Evolutionary conservation across 768 basidiomycete species (phyloP), one percentile per base, ranked within the genome.

Genomic region (Leccinum boreale): DNA sequence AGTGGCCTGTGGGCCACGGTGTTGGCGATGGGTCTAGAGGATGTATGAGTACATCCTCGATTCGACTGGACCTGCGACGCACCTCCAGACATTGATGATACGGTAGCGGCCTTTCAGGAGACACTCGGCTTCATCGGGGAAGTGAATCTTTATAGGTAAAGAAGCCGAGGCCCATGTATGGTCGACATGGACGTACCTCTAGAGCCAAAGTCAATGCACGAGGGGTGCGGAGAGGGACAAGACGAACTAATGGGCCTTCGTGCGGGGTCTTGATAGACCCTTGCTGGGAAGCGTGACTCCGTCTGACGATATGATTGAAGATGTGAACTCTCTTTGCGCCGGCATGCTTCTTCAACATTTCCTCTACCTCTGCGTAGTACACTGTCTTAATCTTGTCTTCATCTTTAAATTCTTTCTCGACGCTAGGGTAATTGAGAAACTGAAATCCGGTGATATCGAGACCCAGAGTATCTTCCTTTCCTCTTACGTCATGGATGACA

Each of bases 51-150:
- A 15, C 35, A 35, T 15, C 15, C 35, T 35, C 35, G 14, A 35
- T 35, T 15, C 35, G 8, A 58, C 53, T 45, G 44, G 12, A 45
- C 19, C 44, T 9, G 19, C 36, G 36, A 17, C 36, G 6, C 17
- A 68, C 61, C 79, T 75, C 78, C 78, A 78, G 45, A 79, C 73
- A 61, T 80, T 79, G 65, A 79, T 77, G 62, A 79, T 77, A 49
- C 75, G 76, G 33, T 73, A 70, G 52, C 78, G 76, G 14, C 70
- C 66, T 57, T 75, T 69, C 53, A 45, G 0, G 10, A 45, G 21
- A 10, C 44, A 9, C 19, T 45, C 44, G 44, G 44, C 44, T 2
- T 45, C 44, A 21, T 45, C 44, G 9, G 44, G 44, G 12, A 45
- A 8, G 11, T 45, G 44, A 21, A 12, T 6, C 19, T 21, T 12